Conservation (phyloP, 495 filamentous ascomycete species). For the Rhypophila decipiens region DNA sequence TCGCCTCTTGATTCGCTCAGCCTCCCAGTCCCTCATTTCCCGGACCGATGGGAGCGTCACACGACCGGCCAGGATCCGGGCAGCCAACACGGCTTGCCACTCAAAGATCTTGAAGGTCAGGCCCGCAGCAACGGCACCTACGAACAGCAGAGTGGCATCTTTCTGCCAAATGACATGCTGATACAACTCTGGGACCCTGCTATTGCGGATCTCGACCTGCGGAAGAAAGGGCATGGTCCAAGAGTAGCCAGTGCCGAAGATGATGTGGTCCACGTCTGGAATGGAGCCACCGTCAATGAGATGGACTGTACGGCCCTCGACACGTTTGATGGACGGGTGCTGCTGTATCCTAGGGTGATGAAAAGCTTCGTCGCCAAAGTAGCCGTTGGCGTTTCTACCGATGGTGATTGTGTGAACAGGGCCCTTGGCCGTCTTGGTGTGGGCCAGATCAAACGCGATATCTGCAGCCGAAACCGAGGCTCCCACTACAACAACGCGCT, state of each 20-base stretch:
- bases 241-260: constrained; percentile 53
- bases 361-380: constrained; percentile 48
- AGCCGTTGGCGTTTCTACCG: constrained; percentile 39
- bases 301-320: constrained; percentile 34
- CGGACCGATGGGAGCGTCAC: constrained; percentile 33
- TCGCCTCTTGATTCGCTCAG: constrained; percentile 37
- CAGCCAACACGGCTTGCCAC: constrained; percentile 37
- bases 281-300: constrained; percentile 46
- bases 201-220: constrained; percentile 41
- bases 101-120: constrained; percentile 35
- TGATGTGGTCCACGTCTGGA: constrained; percentile 46
- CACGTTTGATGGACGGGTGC: constrained; percentile 37
- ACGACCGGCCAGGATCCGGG: constrained; percentile 29
- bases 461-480: constrained; percentile 67
- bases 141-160: constrained; percentile 31
- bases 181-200: constrained; percentile 49
- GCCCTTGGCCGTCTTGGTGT: constrained; percentile 18
- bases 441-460: constrained; percentile 62
- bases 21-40: constrained; percentile 48
- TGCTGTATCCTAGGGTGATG: constrained; percentile 40
- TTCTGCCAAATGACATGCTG: constrained; percentile 49
- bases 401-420: constrained; percentile 27
- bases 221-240: constrained; percentile 53
- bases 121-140: constrained; percentile 27
- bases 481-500: constrained; percentile 60